These are phyloP conservation scores for Penicillium cinerascens DNA, from an alignment of 495 filamentous ascomycete genomes.

Conservation along the genomic window DNA sequence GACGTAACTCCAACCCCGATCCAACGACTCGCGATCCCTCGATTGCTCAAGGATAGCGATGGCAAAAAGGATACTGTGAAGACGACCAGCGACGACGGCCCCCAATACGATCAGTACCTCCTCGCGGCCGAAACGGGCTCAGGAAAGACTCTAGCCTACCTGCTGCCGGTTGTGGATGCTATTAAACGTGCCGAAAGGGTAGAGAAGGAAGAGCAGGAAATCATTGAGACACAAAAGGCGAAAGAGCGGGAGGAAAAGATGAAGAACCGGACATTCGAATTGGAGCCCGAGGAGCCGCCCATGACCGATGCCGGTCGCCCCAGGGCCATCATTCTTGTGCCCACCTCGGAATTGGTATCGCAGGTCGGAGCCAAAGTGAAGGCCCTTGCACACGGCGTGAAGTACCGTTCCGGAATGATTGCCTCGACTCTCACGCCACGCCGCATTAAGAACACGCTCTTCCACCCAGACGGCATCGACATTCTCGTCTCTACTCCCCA, in stretches of 20 bases:
- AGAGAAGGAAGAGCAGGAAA: constrained; percentile 53
- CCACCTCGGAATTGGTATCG: constrained; percentile 87
- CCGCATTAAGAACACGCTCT: constrained; percentile 84
- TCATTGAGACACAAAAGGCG: constrained; percentile 47
- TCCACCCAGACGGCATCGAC: constrained; percentile 77
- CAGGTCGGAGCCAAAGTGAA: constrained; percentile 82
- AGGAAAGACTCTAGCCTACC: constrained; percentile 91
- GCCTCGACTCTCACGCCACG: constrained; percentile 68
- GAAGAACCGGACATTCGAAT: constrained; percentile 46
- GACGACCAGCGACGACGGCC: constrained; percentile 25
- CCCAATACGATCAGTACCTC: constrained; percentile 68
- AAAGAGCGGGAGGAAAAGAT: constrained; percentile 46
- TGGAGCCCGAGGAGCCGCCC: constrained; percentile 53
- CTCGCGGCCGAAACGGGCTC: constrained; percentile 96
- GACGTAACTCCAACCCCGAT: constrained; percentile 80
- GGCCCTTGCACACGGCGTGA: constrained; percentile 71
- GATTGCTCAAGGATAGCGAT: constrained; percentile 53
- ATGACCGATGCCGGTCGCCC: constrained; percentile 70
- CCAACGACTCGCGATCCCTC: constrained; percentile 82
- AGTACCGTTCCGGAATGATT: constrained; percentile 75
- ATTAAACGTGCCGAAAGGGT: constrained; percentile 72
- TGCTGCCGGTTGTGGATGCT: constrained; percentile 76
- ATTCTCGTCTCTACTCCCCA: constrained; percentile 85
- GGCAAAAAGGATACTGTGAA: constrained; percentile 26
- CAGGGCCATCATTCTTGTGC: constrained; percentile 81